Conservation (phyloP, 441 rosid genomes). For the Pelargonium myrrhifolium region DNA sequence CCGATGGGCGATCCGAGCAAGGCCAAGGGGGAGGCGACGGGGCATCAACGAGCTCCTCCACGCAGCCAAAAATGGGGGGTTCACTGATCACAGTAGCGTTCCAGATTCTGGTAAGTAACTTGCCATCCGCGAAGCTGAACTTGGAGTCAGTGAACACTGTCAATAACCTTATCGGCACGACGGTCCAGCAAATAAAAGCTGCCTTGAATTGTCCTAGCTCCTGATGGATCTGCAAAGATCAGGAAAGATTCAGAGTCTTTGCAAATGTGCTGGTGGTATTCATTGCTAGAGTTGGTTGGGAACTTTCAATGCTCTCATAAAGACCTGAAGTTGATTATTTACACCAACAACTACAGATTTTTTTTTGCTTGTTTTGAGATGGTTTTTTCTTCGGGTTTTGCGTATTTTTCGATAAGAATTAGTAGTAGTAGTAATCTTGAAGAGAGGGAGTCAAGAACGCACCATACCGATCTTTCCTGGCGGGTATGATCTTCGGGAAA, state of each 20-base stretch:
- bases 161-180: conserved; percentile 72
- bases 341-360: conserved; percentile 31
- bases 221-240: conserved; percentile 39
- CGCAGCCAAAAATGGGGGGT: conserved; percentile 35
- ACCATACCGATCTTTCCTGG: conserved; percentile 50
- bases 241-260: conserved; percentile 32
- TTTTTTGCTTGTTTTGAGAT: conserved; percentile 6
- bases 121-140: conserved; percentile 83
- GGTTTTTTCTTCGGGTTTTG: too few relatives aligned
- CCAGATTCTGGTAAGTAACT: conserved; percentile 83
- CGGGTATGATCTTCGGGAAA: conserved; percentile 2
- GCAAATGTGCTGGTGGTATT: conserved; percentile 30
- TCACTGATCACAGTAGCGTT: conserved; percentile 87
- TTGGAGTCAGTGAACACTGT: conserved; percentile 91
- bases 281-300: conserved; percentile 48
- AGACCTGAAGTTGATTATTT: conserved; percentile 29
- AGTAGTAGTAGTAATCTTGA: too few relatives aligned
- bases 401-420: too few relatives aligned
- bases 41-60: conserved; percentile 63
- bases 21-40: conserved; percentile 32
- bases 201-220: conserved; percentile 75
- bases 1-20: conserved; percentile 42
- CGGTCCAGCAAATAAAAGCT: conserved; percentile 87
- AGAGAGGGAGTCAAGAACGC: conserved; percentile 98
- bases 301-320: conserved; percentile 37